Evolutionary conservation across 176 grass and related monocot species (phyloP).

Genomic region (Alopecurus myosuroides): DNA sequence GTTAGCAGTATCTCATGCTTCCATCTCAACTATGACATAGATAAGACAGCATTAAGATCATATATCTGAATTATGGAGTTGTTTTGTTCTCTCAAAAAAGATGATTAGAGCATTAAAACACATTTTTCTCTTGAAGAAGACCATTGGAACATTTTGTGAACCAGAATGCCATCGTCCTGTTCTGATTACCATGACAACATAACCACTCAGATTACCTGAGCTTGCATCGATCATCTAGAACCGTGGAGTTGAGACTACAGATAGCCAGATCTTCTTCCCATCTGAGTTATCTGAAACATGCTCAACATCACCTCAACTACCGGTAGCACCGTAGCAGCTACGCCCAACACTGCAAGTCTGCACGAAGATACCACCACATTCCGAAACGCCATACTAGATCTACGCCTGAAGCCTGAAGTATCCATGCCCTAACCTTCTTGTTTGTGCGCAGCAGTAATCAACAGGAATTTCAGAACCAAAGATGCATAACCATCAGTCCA

Average conservation of each 20-base stretch:
- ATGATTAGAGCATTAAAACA: no score
- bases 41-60: no score
- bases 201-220: neutral
- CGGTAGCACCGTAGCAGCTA: neutral
- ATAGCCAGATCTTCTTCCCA: no score
- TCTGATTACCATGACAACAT: neutral
- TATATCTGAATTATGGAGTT: no score
- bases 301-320: neutral
- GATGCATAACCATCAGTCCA: neutral
- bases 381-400: neutral
- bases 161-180: no score
- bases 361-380: neutral
- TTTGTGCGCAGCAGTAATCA: neutral
- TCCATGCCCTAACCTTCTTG: neutral
- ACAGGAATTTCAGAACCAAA: neutral
- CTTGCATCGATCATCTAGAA: neutral
- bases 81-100: no score
- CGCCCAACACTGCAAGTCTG: neutral
- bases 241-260: neutral
- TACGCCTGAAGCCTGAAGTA: neutral
- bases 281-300: neutral
- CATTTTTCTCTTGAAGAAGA: no score
- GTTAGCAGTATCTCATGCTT: no score
- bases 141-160: no score
- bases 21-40: no score